Evolutionary conservation across 441 rosid genomes (phyloP).

Genomic region (Populus hybrid): DNA sequence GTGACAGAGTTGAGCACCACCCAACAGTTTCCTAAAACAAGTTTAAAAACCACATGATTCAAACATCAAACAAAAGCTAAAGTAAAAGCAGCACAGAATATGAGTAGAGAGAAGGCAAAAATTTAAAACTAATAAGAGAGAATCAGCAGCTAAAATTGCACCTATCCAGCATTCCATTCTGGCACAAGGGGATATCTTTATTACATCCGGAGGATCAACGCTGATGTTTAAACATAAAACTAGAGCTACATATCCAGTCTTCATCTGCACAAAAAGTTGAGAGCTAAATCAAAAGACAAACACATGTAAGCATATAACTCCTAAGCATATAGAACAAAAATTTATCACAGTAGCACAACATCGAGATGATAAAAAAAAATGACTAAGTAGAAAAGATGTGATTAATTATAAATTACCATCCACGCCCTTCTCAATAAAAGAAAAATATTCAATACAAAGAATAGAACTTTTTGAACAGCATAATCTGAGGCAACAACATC

Average conservation of each 20-base stretch:
- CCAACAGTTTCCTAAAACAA: too few species aligned
- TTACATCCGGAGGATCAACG: slow-evolving; percentile 99
- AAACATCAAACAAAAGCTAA: not conserved
- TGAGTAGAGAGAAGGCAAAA: not conserved
- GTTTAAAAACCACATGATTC: not conserved
- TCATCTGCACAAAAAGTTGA: slow-evolving; percentile 69
- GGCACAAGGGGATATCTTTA: slow-evolving; percentile 99
- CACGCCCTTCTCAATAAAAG: not conserved
- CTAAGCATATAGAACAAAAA: not conserved
- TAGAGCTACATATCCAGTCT: slow-evolving; percentile 97
- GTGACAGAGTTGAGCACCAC: too few species aligned
- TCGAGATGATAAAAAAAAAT: not conserved
- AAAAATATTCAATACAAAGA: not conserved
- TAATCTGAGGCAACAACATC: not conserved
- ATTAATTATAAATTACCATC: not conserved
- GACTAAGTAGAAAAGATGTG: not conserved
- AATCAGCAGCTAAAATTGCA: slow-evolving; percentile 6
- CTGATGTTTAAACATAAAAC: slow-evolving; percentile 95
- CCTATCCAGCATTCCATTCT: slow-evolving; percentile 99
- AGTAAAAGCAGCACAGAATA: not conserved
- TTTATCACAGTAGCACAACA: not conserved
- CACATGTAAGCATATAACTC: slow-evolving; percentile 11
- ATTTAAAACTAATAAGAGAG: not conserved
- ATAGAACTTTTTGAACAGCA: not conserved
- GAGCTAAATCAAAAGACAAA: slow-evolving; percentile 7